Evolutionary conservation across 352 stramenopile genomes (phyloP), one percentile per base, ranked within the genome.

Genomic region (Phytophthora rubi): DNA sequence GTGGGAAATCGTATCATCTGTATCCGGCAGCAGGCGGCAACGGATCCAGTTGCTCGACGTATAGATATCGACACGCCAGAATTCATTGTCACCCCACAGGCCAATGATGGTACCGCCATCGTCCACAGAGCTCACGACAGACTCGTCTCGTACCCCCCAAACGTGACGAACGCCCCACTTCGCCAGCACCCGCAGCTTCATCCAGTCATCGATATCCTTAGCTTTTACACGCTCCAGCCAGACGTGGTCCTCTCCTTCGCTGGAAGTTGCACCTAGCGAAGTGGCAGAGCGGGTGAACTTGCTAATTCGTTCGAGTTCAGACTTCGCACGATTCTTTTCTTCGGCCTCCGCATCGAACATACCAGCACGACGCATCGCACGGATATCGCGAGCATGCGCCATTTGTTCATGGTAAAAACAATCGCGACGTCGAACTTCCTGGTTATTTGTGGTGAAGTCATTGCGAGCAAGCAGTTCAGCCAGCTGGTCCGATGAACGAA

Each of bases 11-110:
- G 85, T 90, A 60, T 94, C 86, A 58, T 94, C 84, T 0, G 86
- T 94, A 51, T 95, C 88, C 1, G 88, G 88, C 9, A 95, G 65
- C 21, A 95, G 59, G n/a, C 88, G 86, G 63, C 85, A 92, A 12
- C 88, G 88, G 32, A 94, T 92, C 86, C 86, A 95, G 49, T 95
- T 95, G 65, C 86, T 94, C 6, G 88, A 95, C n/a, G 88, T 95
- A 59, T 94, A 95, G 21, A 79, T 86, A 64, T 95, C 88, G 15
- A 95, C 62, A 51, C 86, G 79, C 88, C 86, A 95, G 30, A 90
- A 94, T 53, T 91, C 84, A 39, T 92, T 92, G 33, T 89, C 80
- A 18, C 70, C 73, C 65, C 76, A 79, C 12, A 83, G 49, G 1
- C 64, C 78, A 51, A 80, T 71, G 42, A 85, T 74, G 3, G 56